phyloP scores from a whole-genome alignment of 2,329 filamentous ascomycete genomes.

The Claviceps digitariae region DNA sequence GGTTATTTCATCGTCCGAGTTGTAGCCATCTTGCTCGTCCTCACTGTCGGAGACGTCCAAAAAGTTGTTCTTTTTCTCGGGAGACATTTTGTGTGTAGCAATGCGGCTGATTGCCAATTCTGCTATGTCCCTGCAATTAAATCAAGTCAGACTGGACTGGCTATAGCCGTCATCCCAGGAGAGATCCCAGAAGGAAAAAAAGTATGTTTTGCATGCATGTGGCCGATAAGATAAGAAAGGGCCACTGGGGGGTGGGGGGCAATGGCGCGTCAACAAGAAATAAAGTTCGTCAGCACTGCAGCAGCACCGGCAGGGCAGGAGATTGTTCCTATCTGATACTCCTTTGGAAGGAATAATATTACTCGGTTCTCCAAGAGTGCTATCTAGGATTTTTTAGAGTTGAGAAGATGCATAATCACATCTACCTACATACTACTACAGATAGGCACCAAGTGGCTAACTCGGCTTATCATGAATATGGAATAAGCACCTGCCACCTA shows the following conservation, averaged over 20 bases:
- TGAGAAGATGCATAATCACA: no score
- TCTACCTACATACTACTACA: no score
- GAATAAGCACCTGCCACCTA: no score
- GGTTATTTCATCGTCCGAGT: conserved; percentile 56
- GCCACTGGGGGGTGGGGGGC: not conserved
- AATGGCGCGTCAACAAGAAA: no score
- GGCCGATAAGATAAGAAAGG: not conserved
- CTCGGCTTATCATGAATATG: no score
- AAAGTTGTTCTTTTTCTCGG: conserved; percentile 60
- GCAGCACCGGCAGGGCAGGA: no score
- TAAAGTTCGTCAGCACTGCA: no score
- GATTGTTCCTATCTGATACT: no score
- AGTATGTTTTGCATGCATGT: not conserved
- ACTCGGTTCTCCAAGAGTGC: no score
- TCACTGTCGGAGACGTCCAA: conserved; percentile 47
- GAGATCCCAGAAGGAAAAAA: not conserved
- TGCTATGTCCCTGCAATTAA: not conserved
- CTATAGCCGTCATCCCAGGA: not conserved
- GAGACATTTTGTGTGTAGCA: conserved; percentile 35
- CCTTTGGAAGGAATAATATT: no score
- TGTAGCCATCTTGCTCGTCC: conserved; percentile 46
- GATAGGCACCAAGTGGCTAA: no score
- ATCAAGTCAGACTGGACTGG: not conserved
- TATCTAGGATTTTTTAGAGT: no score
- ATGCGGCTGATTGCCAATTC: not conserved